Base-by-base conservation (phyloP, 2,329 filamentous ascomycete species). In the Colletotrichum abscissum region DNA sequence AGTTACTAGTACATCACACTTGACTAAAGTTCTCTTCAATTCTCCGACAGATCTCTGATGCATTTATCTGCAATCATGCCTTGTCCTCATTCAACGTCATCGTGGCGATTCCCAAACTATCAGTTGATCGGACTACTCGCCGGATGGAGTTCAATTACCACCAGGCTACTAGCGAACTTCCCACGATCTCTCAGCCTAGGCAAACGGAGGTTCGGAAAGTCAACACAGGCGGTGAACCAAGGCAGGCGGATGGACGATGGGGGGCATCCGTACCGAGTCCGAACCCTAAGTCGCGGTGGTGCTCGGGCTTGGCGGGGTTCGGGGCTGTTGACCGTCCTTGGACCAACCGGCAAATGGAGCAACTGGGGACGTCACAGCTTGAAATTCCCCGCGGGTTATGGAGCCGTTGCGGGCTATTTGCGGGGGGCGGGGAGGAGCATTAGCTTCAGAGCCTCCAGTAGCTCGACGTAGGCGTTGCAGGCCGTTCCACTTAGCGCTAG, bases 281-380 rank as follows among this genome's bases (percentile, higher is more conserved):
- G 38, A 16, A n/a, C n/a, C n/a, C n/a, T n/a, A n/a, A 16, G 35
- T 30, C 19, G 16, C 8, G 38, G 38, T 26, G 59, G 24, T 30
- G 3, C n/a, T 24, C 46, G 42, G 42, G 19, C 60, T 28, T 64
- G 49, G 60, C 59, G 35, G 22, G 22, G 14, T 49, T 64, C 60
- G 55, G 70, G 67, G 33, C 35, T 55, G 67, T 60, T 73, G 54
- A 46, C 70, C 55, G 22, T 73, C 59, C 58, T 54, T 72, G 69
- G 69, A 68, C 64, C 35, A n/a, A 38, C 22, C 58, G 64, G 69
- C 58, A 63, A 46, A 72, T 42, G 38, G 38, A 42, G 38, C 12
- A 1, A 42, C 14, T 3, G 49, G 58, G 57, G 30, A 52, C 35
- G 57, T 30, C 30, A 12, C 26, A 52, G 68, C 63, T 26, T 59